Percentiles rank a stretch among this genome's conserved stretches.
Conservation (phyloP, 176 grass and related monocot genomes). For the Poa pratensis region DNA sequence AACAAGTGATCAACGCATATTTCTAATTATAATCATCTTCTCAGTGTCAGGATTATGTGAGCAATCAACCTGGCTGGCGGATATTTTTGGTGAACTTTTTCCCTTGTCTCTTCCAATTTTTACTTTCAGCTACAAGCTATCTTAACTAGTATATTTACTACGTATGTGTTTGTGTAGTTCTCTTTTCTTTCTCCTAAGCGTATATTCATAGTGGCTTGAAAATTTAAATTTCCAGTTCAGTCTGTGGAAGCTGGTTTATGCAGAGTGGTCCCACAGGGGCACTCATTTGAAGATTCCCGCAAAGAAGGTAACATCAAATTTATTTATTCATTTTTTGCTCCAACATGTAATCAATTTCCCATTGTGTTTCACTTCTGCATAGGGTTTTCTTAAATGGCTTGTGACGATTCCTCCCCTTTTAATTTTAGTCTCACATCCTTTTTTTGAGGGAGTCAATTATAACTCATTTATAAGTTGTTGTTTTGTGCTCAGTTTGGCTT, state of each 20-base stretch:
- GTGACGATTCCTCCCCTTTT: neutral
- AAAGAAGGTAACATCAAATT: neutral
- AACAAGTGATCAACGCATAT: neutral
- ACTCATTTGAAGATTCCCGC: neutral
- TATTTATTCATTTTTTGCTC: neutral
- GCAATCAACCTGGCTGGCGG: conserved; percentile 1
- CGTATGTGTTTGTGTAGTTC: neutral
- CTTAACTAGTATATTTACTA: neutral
- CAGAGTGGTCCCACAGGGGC: neutral
- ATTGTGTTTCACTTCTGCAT: neutral
- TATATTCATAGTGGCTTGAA: neutral
- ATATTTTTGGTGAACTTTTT: neutral
- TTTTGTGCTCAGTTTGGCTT: neutral
- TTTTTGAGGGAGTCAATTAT: conserved; percentile 8
- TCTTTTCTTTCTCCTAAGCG: neutral
- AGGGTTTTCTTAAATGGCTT: neutral
- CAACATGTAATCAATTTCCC: neutral
- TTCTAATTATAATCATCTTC: neutral
- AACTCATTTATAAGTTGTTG: neutral
- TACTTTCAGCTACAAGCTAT: neutral
- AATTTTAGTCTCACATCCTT: neutral
- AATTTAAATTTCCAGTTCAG: neutral
- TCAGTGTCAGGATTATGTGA: neutral
- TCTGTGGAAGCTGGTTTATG: conserved; percentile 4
- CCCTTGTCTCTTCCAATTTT: neutral